Evolutionary conservation across 1,284 basidiomycete genomes (phyloP), one percentile per base, ranked within the genome.

Genomic region (Ceratobasidium sp.): DNA sequence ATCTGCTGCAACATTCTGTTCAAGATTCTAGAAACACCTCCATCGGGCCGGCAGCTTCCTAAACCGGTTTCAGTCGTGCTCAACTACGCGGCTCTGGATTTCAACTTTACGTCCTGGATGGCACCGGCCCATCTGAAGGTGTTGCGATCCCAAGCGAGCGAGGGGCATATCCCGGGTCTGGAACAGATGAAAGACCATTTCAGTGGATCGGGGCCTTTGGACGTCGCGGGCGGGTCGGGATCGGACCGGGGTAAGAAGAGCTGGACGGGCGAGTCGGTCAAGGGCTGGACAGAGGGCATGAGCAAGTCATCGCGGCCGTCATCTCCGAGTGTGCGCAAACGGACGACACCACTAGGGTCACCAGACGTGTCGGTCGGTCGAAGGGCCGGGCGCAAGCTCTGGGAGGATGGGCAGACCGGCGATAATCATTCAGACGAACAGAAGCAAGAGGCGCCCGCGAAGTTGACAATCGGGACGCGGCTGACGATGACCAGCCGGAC

Each of bases 21-120:
- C 81, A 92, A 91, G 81, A 88, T 95, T 55, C 83, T 98, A 47
- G 94, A 98, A 82, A 85, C 85, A 77, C 87, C 86, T 77, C 79
- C 79, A 73, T 82, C 74, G 18, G 13, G 1, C 80, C 79, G 79
- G 26, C 79, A 81, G 55, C 80, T 85, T 21, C 83, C 82, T 28
- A 85, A 85, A 13, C 83, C 97, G 0, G 83, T 92, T 55, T 92
- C 94, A 0, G 84, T 98, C 63, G 89, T 98, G 28, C 87, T 98
- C 69, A 91, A 86, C 77, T 94, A 94, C 79, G 85, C 91, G 73
- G 93, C 85, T 21, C 87, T 98, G 63, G 97, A 98, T 80, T 98
- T 99, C 84, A 97, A 98, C 80, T 98, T 96, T 80, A 94, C 93
- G 0, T 95, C 95, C 28, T 99, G 97, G 97, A 98, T 98, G 96